Conservation (phyloP, 805 yeast species). For the Danielozyma ontarioensis region DNA sequence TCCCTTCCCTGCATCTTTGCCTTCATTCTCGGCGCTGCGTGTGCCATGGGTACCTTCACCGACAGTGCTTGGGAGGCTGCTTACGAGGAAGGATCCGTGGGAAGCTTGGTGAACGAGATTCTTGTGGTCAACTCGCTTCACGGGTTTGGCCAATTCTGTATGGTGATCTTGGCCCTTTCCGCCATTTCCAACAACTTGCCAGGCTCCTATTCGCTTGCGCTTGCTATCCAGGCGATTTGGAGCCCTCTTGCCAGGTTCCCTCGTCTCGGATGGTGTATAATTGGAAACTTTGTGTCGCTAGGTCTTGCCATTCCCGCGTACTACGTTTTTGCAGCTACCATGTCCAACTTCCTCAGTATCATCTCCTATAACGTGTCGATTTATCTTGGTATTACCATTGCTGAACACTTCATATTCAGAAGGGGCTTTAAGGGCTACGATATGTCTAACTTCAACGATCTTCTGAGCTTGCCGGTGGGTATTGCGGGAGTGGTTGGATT, state of each 20-base stretch:
- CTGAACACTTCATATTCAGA: slow-evolving; percentile 26
- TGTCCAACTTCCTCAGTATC: slow-evolving; percentile 28
- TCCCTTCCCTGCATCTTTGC: slow-evolving; percentile 22
- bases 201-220: slow-evolving; percentile 26
- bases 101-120: slow-evolving; percentile 26
- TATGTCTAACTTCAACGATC: slow-evolving; percentile 17
- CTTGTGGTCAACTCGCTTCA: slow-evolving; percentile 22
- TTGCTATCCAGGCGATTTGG: slow-evolving; percentile 28
- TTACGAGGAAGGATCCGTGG: slow-evolving; percentile 24
- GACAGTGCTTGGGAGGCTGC: slow-evolving; percentile 24
- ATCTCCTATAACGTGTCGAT: slow-evolving; percentile 29
- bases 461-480: slow-evolving; percentile 22
- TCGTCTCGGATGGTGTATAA: slow-evolving; percentile 29
- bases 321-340: slow-evolving; percentile 23
- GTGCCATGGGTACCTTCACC: slow-evolving; percentile 22
- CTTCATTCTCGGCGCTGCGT: slow-evolving; percentile 27
- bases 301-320: slow-evolving; percentile 32
- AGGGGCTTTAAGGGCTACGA: slow-evolving; percentile 22
- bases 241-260: slow-evolving; percentile 24
- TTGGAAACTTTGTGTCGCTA: slow-evolving; percentile 26
- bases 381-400: slow-evolving; percentile 23
- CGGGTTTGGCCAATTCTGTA: slow-evolving; percentile 27
- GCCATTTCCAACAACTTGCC: slow-evolving; percentile 30
- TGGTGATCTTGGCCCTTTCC: slow-evolving; percentile 26
- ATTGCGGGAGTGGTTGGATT: slow-evolving; percentile 26